Conservation (phyloP, 2,329 filamentous ascomycete species). For the Bipolaris bicolor region DNA sequence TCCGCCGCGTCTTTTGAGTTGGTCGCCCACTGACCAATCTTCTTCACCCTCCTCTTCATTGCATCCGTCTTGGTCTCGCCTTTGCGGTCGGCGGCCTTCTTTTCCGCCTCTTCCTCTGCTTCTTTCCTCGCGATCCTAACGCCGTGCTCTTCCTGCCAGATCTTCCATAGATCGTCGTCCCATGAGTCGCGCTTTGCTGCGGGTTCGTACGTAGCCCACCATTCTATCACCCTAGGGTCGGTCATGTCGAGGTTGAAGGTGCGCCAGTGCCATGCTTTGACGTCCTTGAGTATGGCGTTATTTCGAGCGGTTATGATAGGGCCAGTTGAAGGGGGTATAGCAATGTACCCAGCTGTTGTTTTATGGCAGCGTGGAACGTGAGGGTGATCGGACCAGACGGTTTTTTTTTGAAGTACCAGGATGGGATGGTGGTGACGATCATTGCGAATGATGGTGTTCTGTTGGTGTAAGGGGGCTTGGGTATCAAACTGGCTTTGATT, state of each 20-base stretch:
- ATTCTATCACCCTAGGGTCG: neutral
- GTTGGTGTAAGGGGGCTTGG: neutral
- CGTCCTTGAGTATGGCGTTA: conserved; percentile 6
- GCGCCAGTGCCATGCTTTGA: conserved; percentile 6
- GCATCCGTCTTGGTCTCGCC: neutral
- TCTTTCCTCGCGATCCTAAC: neutral
- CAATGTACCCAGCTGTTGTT: conserved; percentile 10
- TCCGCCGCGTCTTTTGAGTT: neutral
- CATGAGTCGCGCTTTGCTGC: neutral
- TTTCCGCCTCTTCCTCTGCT: neutral
- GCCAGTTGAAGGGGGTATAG: neutral
- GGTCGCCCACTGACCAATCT: neutral
- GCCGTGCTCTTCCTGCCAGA: conserved; percentile 12
- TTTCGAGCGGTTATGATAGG: neutral
- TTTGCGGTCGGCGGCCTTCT: neutral
- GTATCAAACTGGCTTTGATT: too few species aligned
- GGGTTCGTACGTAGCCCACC: neutral
- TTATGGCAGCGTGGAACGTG: neutral
- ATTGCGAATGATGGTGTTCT: neutral
- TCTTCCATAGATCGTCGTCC: conserved; percentile 7
- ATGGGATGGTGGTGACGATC: neutral
- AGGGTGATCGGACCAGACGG: neutral
- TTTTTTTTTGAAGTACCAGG: conserved; percentile 5
- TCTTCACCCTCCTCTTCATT: neutral
- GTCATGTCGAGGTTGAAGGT: neutral